Conservation (phyloP, 2,329 filamentous ascomycete genomes). For the Sordariomycetes sp. region DNA sequence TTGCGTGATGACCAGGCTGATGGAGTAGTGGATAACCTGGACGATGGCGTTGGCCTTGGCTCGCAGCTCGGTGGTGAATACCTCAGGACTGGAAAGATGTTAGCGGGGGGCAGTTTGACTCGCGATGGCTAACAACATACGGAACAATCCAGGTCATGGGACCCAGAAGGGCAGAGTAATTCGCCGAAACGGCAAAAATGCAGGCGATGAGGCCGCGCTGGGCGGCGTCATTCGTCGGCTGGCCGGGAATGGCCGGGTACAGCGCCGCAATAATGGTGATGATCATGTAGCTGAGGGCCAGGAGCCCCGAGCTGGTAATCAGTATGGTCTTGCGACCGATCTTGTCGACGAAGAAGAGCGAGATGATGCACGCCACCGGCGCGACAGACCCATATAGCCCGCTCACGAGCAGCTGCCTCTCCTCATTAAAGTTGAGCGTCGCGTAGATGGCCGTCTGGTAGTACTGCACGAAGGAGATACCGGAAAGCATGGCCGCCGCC, state of each 20-base stretch:
- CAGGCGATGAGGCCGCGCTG: conserved; percentile 26
- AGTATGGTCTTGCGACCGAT: conserved; percentile 24
- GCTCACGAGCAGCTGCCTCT: conserved; percentile 25
- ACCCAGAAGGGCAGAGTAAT: conserved; percentile 23
- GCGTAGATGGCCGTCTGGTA: conserved; percentile 30
- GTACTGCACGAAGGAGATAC: conserved; percentile 30
- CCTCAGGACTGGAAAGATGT: conserved; percentile 18
- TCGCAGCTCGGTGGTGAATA: conserved; percentile 26
- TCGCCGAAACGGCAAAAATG: conserved; percentile 27
- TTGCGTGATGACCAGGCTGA: conserved; percentile 27
- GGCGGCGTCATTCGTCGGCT: conserved; percentile 24
- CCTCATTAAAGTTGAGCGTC: conserved; percentile 23
- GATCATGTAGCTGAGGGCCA: conserved; percentile 24
- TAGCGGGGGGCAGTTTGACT: background rate
- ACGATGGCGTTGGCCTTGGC: conserved; percentile 29
- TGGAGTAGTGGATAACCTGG: conserved; percentile 28
- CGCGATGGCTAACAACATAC: conserved; percentile 12
- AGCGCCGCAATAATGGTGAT: conserved; percentile 26
- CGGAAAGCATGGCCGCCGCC: conserved; percentile 28
- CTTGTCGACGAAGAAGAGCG: conserved; percentile 26
- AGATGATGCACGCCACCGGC: conserved; percentile 23
- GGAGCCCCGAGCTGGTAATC: conserved; percentile 20
- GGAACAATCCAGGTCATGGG: conserved; percentile 32
- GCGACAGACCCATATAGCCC: conserved; percentile 26
- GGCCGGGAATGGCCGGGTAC: conserved; percentile 21